Conservation (phyloP, 495 filamentous ascomycete genomes). For the Geoglossum glabrum region DNA sequence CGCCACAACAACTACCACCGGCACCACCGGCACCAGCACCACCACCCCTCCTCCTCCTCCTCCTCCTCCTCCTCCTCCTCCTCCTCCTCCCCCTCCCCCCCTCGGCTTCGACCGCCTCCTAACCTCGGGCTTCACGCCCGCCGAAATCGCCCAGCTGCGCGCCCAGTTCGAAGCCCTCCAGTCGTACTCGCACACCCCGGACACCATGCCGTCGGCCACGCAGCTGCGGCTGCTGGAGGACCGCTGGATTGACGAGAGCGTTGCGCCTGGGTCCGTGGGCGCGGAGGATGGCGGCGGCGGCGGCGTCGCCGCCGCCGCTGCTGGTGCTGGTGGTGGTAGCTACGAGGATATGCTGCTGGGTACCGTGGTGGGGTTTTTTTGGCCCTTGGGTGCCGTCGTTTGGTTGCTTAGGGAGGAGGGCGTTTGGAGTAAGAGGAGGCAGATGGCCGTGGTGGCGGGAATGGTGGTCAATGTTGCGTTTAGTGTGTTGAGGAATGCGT, state of each 20-base stretch:
- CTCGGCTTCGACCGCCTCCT: conserved; percentile 81
- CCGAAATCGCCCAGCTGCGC: conserved; percentile 64
- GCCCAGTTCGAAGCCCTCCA: conserved; percentile 71
- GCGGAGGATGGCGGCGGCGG: conserved; percentile 12
- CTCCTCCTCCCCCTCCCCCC: conserved; percentile 28
- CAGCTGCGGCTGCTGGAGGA: conserved; percentile 56
- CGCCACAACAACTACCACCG: not conserved
- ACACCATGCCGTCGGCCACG: conserved; percentile 54
- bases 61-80: no score
- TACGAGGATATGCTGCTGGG: conserved; percentile 80
- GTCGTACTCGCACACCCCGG: conserved; percentile 54
- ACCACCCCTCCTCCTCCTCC: conserved; percentile 1
- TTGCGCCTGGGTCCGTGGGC: conserved; percentile 12
- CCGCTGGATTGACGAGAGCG: conserved; percentile 67
- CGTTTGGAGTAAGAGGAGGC: conserved; percentile 63
- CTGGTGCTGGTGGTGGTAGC: conserved; percentile 18
- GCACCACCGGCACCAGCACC: not conserved
- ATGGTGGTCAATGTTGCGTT: conserved; percentile 54
- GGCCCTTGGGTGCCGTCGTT: conserved; percentile 66
- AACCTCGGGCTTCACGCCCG: conserved; percentile 51
- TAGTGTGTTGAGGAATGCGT: conserved; percentile 37
- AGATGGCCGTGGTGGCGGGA: conserved; percentile 67
- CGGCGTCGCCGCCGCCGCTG: conserved; percentile 17
- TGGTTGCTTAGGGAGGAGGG: conserved; percentile 80
- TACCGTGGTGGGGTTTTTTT: conserved; percentile 81